A percentile compares a stretch with the other conserved stretches of the same genome.
Conservation (phyloP, 1,139 yeast genomes). For the Yamadazyma jaroonii region DNA sequence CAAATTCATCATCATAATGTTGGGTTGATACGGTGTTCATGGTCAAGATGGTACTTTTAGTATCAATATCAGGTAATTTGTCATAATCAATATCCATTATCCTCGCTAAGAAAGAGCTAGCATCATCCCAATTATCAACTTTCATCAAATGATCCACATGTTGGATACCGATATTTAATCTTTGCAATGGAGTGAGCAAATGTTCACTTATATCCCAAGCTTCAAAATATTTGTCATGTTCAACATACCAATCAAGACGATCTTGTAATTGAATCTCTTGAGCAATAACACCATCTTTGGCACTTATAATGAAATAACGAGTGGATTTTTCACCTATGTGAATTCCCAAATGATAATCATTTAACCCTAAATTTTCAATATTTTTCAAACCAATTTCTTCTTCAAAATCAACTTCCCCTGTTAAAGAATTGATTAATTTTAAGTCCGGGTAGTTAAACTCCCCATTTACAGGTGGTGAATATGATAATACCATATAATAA, state of each 20-base stretch:
- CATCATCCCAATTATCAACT: conserved; percentile 53
- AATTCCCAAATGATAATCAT: conserved; percentile 70
- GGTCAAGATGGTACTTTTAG: conserved; percentile 27
- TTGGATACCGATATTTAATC: conserved; percentile 60
- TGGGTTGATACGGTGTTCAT: conserved; percentile 7
- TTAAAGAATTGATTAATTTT: conserved; percentile 58
- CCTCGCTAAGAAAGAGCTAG: conserved; percentile 47
- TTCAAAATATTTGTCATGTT: conserved; percentile 49
- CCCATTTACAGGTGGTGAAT: conserved; percentile 40
- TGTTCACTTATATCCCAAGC: conserved; percentile 79
- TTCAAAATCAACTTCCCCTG: conserved; percentile 76
- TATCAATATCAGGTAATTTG: conserved; percentile 29
- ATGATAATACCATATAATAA: conserved; percentile 58
- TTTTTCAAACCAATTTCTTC: conserved; percentile 74
- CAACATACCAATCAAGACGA: conserved; percentile 69
- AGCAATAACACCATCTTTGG: conserved; percentile 79
- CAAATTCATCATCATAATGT: conserved; percentile 26
- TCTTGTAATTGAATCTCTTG: conserved; percentile 67
- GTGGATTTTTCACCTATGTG: conserved; percentile 34
- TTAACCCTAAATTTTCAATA: conserved; percentile 62
- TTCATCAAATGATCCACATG: conserved; percentile 59
- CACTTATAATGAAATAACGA: conserved; percentile 68
- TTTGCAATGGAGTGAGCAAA: conserved; percentile 46
- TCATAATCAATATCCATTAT: conserved; percentile 35
- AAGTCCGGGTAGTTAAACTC: conserved; percentile 60